Percentiles rank a stretch among this genome's conserved stretches.
Evolutionary conservation across 257 asterid species (phyloP).

Genomic region (Paulownia fortunei): DNA sequence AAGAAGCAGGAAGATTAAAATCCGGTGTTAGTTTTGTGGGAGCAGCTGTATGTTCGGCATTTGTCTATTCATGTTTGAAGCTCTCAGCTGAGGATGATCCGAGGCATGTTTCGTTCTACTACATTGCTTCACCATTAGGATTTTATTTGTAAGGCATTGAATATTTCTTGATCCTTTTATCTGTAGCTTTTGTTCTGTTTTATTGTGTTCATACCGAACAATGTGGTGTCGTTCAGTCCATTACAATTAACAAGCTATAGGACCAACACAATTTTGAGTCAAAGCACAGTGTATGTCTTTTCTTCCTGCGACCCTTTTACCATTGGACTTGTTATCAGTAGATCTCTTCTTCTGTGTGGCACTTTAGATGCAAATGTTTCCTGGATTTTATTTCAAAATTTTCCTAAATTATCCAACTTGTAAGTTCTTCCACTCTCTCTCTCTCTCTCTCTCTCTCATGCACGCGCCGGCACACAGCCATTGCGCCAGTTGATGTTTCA

Average conservation of each 20-base stretch:
- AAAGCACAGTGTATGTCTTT: background rate
- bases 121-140: too few species aligned
- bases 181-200: background rate
- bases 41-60: background rate
- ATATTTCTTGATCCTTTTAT: background rate
- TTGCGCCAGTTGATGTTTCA: too few species aligned
- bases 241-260: conserved; percentile 16
- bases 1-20: conserved; percentile 44
- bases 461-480: too few species aligned
- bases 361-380: background rate
- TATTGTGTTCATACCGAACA: background rate
- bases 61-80: conserved; percentile 5
- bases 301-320: background rate
- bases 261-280: conserved; percentile 36
- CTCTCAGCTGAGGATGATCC: background rate
- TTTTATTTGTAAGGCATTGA: background rate
- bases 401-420: background rate
- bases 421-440: background rate
- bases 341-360: background rate
- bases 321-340: background rate
- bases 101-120: background rate
- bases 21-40: background rate
- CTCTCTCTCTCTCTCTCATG: background rate
- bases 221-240: background rate
- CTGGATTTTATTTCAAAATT: background rate